phyloP scores from a whole-genome alignment of 129 eudicot genomes.

The Erigeron canadensis region DNA sequence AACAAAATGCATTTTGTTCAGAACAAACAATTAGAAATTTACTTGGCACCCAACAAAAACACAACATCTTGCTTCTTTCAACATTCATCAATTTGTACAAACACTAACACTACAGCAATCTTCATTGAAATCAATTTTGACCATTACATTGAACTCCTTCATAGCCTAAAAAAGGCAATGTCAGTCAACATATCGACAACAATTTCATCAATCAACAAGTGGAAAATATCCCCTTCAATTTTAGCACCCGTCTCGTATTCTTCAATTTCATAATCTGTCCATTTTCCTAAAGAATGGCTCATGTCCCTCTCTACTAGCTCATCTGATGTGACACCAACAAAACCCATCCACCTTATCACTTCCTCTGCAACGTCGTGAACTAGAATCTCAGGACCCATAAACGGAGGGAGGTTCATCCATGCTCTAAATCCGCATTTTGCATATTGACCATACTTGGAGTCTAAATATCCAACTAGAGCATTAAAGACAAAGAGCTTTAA shows the following conservation, averaged over 20 bases:
- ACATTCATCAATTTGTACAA: slow-evolving; percentile 28
- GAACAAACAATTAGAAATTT: background rate
- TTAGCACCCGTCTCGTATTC: slow-evolving; percentile 49
- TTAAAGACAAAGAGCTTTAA: background rate
- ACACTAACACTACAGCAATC: slow-evolving; percentile 1
- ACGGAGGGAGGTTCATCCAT: slow-evolving; percentile 21
- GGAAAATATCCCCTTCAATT: slow-evolving; percentile 44
- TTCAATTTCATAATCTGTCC: slow-evolving; percentile 69
- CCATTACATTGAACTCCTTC: background rate
- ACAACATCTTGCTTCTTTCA: slow-evolving; percentile 5
- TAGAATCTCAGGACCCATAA: slow-evolving; percentile 43
- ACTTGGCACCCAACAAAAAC: slow-evolving; percentile 14
- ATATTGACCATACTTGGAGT: background rate
- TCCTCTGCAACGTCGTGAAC: slow-evolving; percentile 57
- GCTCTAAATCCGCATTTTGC: background rate
- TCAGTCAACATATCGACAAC: slow-evolving; percentile 47
- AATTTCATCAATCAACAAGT: slow-evolving; percentile 64
- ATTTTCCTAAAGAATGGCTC: slow-evolving; percentile 60
- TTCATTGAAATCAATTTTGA: background rate
- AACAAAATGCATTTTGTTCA: slow-evolving; percentile 15
- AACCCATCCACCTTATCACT: slow-evolving; percentile 61
- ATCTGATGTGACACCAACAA: slow-evolving; percentile 51
- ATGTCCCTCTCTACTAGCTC: slow-evolving; percentile 64
- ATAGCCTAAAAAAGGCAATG: background rate
- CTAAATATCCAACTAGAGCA: background rate